These are phyloP conservation scores for Saccharum hybrid DNA, from an alignment of 202 grass and related monocot species.

Conservation along the genomic window DNA sequence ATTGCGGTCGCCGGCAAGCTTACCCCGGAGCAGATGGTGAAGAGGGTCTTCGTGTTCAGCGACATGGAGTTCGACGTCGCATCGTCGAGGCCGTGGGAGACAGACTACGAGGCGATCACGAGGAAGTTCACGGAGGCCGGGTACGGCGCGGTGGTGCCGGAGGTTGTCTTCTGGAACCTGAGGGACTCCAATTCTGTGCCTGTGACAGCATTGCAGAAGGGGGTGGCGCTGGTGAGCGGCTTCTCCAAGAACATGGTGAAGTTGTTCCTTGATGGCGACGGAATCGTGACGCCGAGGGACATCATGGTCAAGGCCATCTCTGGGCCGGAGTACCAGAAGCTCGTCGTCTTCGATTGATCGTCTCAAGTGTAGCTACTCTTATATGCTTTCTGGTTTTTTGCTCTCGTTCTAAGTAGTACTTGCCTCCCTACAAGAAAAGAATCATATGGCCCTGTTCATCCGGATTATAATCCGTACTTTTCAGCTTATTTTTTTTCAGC, in stretches of 20 bases:
- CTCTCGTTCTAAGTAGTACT: neutral
- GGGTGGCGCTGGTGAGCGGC: slow-evolving; percentile 75
- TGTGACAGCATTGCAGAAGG: slow-evolving; percentile 57
- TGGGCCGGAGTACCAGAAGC: slow-evolving; percentile 56
- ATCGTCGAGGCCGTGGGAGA: slow-evolving; percentile 68
- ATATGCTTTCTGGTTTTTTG: neutral
- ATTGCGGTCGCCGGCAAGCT: slow-evolving; percentile 51
- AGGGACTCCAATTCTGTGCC: slow-evolving; percentile 59
- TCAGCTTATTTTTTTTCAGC: too few relatives aligned
- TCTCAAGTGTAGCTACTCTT: neutral
- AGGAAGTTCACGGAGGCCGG: slow-evolving; percentile 64
- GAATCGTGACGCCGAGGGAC: slow-evolving; percentile 42
- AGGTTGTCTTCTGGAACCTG: slow-evolving; percentile 86
- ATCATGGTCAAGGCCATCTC: slow-evolving; percentile 74
- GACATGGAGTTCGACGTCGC: slow-evolving; percentile 84
- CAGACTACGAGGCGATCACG: slow-evolving; percentile 70
- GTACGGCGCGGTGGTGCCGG: slow-evolving; percentile 65
- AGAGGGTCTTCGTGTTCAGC: slow-evolving; percentile 75
- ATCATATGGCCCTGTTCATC: too few relatives aligned
- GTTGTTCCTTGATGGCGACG: slow-evolving; percentile 60
- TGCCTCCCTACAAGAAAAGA: neutral
- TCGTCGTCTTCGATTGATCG: slow-evolving; percentile 63
- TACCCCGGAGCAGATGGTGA: slow-evolving; percentile 60
- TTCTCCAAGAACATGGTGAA: slow-evolving; percentile 84
- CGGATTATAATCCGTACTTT: too few relatives aligned